Conservation (phyloP, 1,284 basidiomycete species). For the Coniferiporia sulphurascens region DNA sequence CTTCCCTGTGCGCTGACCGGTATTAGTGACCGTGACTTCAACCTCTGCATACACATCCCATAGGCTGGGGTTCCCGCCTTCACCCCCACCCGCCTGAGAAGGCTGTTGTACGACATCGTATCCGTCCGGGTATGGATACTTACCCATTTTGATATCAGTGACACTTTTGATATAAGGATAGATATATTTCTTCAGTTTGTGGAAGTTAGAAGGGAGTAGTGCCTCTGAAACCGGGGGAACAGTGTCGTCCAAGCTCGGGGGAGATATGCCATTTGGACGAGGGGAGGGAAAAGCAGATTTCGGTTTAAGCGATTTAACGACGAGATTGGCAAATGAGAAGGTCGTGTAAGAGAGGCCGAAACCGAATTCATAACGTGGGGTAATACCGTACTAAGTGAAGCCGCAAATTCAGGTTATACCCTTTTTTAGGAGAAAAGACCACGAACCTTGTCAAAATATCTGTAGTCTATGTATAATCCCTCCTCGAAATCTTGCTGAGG, state of each 20-base stretch:
- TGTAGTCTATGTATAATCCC: constrained; percentile 53
- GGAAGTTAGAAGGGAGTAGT: constrained; percentile 8
- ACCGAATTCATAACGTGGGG: constrained; percentile 60
- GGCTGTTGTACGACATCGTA: constrained; percentile 11
- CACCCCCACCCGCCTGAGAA: constrained; percentile 15
- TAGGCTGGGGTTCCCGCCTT: constrained; percentile 18
- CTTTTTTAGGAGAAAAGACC: background rate
- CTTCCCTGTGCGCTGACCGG: constrained; percentile 12
- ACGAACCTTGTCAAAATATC: constrained; percentile 41
- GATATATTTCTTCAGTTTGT: constrained; percentile 16
- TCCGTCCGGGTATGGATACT: constrained; percentile 16
- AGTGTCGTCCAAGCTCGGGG: constrained; percentile 4
- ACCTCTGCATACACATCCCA: constrained; percentile 18
- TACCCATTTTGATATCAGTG: constrained; percentile 9
- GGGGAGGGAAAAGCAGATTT: constrained; percentile 16
- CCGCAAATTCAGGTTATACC: constrained; percentile 24
- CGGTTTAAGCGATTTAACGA: constrained; percentile 3
- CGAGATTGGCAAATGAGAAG: constrained; percentile 40
- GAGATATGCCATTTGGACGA: background rate
- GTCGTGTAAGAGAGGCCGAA: constrained; percentile 53
- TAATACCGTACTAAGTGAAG: constrained; percentile 36
- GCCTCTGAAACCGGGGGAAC: constrained; percentile 11
- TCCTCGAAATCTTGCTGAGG: constrained; percentile 22
- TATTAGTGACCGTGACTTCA: constrained; percentile 12
- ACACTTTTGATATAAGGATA: constrained; percentile 13